Percentiles rank a stretch among this genome's conserved stretches.
These are phyloP conservation scores for Myrica gale DNA, from an alignment of 306 rosid genomes.

Conservation along the genomic window DNA sequence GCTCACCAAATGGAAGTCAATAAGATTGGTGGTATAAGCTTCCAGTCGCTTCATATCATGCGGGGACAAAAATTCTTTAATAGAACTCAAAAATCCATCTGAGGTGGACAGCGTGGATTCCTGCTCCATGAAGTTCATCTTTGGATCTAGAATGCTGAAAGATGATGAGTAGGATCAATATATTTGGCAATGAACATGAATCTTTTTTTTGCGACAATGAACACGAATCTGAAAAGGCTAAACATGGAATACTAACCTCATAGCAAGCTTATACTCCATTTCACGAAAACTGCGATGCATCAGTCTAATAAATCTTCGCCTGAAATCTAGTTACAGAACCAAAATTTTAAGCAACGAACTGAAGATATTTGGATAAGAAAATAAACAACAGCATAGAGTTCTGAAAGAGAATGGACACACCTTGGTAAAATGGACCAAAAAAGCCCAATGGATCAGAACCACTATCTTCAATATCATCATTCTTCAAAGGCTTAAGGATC, in stretches of 20 bases:
- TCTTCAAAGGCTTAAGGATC: slow-evolving; percentile 78
- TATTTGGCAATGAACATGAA: slow-evolving; percentile 26
- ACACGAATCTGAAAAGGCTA: slow-evolving; percentile 15
- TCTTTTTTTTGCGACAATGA: slow-evolving; percentile 18
- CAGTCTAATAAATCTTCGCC: slow-evolving; percentile 63
- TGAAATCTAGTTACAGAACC: slow-evolving; percentile 57
- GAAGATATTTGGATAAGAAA: slow-evolving; percentile 3
- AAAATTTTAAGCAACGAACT: slow-evolving; percentile 28
- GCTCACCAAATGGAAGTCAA: slow-evolving; percentile 85
- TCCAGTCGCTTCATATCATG: slow-evolving; percentile 93
- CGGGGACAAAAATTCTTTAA: slow-evolving; percentile 56
- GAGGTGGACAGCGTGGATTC: slow-evolving; percentile 33
- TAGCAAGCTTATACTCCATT: slow-evolving; percentile 84
- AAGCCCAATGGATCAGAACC: slow-evolving; percentile 63
- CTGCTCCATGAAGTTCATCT: slow-evolving; percentile 61
- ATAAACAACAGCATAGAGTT: slow-evolving; percentile 8
- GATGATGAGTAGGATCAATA: slow-evolving; percentile 29
- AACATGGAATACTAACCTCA: slow-evolving; percentile 59
- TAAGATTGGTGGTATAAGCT: slow-evolving; percentile 77
- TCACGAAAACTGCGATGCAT: slow-evolving; percentile 58
- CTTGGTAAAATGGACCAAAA: slow-evolving; percentile 74
- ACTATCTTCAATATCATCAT: slow-evolving; percentile 77
- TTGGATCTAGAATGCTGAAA: slow-evolving; percentile 85
- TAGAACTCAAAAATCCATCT: slow-evolving; percentile 51
- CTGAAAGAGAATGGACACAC: slow-evolving; percentile 38